A percentile compares a stretch with the other conserved stretches of the same genome.
phyloP scores from a whole-genome alignment of 768 basidiomycete genomes.

The Naematelia aurantialba region DNA sequence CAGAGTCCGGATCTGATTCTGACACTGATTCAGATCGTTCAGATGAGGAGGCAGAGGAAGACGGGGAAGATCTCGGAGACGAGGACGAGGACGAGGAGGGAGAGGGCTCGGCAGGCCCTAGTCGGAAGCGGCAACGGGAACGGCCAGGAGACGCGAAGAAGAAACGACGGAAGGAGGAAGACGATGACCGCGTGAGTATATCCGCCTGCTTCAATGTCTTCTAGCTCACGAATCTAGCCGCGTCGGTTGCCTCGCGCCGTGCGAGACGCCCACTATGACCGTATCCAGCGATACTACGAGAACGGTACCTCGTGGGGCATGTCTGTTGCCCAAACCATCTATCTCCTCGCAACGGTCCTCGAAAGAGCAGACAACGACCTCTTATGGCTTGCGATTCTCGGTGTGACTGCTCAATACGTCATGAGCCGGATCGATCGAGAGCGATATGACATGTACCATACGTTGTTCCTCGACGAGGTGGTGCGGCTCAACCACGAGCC shows the following conservation, averaged over 20 bases:
- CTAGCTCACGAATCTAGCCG: constrained; percentile 47
- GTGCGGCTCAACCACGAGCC: constrained; percentile 71
- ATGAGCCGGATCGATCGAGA: constrained; percentile 81
- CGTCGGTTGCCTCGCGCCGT: constrained; percentile 67
- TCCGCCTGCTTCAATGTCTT: neutral
- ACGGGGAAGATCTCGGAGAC: constrained; percentile 36
- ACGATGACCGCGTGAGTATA: constrained; percentile 25
- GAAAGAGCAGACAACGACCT: constrained; percentile 91
- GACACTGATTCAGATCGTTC: too few species aligned
- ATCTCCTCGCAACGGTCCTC: constrained; percentile 81
- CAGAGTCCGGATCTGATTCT: constrained; percentile 53
- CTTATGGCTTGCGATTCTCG: constrained; percentile 90
- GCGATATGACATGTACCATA: constrained; percentile 74
- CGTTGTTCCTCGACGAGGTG: constrained; percentile 84
- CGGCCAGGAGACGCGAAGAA: constrained; percentile 16
- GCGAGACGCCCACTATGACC: constrained; percentile 60
- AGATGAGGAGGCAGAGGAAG: constrained; percentile 52
- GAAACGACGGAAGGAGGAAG: constrained; percentile 21
- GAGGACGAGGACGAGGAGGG: constrained; percentile 31
- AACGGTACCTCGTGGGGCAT: constrained; percentile 83
- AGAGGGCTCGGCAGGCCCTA: constrained; percentile 9
- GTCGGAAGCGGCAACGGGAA: constrained; percentile 19
- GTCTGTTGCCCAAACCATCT: constrained; percentile 82
- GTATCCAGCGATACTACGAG: constrained; percentile 75
- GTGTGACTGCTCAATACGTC: constrained; percentile 87